phyloP scores from a whole-genome alignment of 106 monocot species.

The Alisma plantagoaquatica region DNA sequence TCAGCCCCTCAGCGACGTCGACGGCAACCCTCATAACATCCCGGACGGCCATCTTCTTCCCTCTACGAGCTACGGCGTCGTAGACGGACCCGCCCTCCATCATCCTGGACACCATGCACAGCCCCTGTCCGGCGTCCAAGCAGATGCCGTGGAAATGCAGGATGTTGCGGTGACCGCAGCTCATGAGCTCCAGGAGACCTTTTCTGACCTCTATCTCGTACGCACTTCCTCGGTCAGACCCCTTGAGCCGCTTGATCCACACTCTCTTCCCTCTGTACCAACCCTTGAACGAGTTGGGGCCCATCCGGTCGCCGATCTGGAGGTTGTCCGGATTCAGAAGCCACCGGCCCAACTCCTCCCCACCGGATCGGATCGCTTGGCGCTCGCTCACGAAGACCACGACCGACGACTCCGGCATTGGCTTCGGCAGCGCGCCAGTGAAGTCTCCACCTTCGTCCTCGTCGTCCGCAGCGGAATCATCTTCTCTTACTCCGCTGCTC shows the following conservation, averaged over 20 bases:
- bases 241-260: constrained; percentile 64
- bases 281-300: constrained; percentile 57
- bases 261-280: constrained; percentile 44
- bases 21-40: constrained; percentile 58
- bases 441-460: constrained; percentile 22
- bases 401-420: constrained; percentile 41
- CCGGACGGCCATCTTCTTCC: constrained; percentile 25
- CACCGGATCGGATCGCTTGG: constrained; percentile 54
- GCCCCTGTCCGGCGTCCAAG: constrained; percentile 54
- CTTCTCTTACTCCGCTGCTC: constrained; percentile 2
- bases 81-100: constrained; percentile 86
- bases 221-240: constrained; percentile 61
- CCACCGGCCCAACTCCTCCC: constrained; percentile 56
- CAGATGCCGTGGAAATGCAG: constrained; percentile 61
- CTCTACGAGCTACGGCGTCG: constrained; percentile 50
- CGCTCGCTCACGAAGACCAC: constrained; percentile 67
- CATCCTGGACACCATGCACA: constrained; percentile 66
- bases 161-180: constrained; percentile 66
- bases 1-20: constrained; percentile 73
- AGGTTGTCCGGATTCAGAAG: constrained; percentile 46
- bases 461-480: constrained; percentile 27
- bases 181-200: constrained; percentile 87
- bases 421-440: constrained; percentile 32
- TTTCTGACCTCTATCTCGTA: constrained; percentile 68
- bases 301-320: constrained; percentile 35